Conservation (phyloP, 2,329 filamentous ascomycete species). For the Diaporthe sp. region DNA sequence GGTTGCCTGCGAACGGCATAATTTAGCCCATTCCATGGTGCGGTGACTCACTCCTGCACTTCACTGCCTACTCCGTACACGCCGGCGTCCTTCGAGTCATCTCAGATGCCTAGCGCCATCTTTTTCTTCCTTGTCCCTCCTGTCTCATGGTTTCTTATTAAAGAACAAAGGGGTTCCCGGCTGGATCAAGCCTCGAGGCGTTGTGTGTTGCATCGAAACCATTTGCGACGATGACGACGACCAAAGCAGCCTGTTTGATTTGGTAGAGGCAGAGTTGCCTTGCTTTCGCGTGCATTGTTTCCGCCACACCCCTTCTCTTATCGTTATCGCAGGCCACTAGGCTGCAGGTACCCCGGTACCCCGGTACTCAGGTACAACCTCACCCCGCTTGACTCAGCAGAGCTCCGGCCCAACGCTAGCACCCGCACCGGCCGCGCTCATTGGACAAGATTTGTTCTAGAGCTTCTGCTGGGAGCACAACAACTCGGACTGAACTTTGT, state of each 20-base stretch:
- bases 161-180: conserved; percentile 32
- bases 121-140: neutral
- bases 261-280: conserved; percentile 7
- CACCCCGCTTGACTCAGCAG: conserved; percentile 15
- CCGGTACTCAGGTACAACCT: neutral
- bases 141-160: conserved; percentile 24
- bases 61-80: conserved; percentile 21
- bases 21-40: neutral
- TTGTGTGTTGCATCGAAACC: conserved; percentile 29
- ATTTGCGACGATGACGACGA: conserved; percentile 1
- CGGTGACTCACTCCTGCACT: conserved; percentile 6
- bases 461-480: neutral
- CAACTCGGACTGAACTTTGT: neutral
- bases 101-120: neutral
- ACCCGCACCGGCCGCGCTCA: neutral
- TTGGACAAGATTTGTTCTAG: neutral
- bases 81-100: conserved; percentile 22
- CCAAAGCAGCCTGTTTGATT: neutral
- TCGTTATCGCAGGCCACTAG: conserved; percentile 2
- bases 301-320: neutral
- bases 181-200: conserved; percentile 21
- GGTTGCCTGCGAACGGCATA: conserved; percentile 14
- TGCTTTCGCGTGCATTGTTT: neutral
- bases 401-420: neutral
- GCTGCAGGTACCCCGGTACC: conserved; percentile 5